Percentiles rank a stretch among this genome's conserved stretches.
Conservation (phyloP, 1,284 basidiomycete species). For the Tetrapyrgos nigripes region DNA sequence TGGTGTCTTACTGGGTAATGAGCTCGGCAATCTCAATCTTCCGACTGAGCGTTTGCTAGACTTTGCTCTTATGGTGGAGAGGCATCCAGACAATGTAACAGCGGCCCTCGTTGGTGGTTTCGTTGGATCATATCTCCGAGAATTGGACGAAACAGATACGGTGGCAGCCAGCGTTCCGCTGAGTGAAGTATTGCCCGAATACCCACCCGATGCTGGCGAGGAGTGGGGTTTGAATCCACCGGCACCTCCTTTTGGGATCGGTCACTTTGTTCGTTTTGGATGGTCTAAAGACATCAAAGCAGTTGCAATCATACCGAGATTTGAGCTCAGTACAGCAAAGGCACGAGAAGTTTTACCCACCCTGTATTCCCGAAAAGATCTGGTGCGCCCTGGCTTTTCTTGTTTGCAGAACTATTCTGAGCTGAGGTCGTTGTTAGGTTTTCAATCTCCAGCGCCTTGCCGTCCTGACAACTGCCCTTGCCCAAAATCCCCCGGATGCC, state of each 20-base stretch:
- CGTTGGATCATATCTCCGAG: constrained; percentile 95
- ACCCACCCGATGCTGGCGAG: constrained; percentile 90
- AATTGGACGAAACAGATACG: constrained; percentile 81
- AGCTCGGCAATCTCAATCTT: constrained; percentile 80
- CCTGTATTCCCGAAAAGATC: constrained; percentile 87
- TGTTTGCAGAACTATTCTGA: neutral
- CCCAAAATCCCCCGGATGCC: constrained; percentile 89
- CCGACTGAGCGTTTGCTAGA: constrained; percentile 83
- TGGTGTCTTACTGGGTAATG: constrained; percentile 90
- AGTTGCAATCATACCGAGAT: constrained; percentile 93
- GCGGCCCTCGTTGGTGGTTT: constrained; percentile 98
- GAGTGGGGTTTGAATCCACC: constrained; percentile 93
- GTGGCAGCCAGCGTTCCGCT: constrained; percentile 90
- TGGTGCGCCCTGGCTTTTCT: constrained; percentile 62
- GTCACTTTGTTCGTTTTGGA: constrained; percentile 92
- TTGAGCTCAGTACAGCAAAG: constrained; percentile 96
- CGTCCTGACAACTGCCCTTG: constrained; percentile 96
- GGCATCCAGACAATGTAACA: constrained; percentile 99
- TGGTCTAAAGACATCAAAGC: constrained; percentile 92
- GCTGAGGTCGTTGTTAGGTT: constrained; percentile 60
- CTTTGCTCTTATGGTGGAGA: constrained; percentile 98
- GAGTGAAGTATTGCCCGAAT: constrained; percentile 96
- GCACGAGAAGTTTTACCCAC: constrained; percentile 90
- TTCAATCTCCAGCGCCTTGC: constrained; percentile 98
- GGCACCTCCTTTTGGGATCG: constrained; percentile 88